Conservation (phyloP, 2,329 filamentous ascomycete species). For the Arthrobotrys megalospora region DNA sequence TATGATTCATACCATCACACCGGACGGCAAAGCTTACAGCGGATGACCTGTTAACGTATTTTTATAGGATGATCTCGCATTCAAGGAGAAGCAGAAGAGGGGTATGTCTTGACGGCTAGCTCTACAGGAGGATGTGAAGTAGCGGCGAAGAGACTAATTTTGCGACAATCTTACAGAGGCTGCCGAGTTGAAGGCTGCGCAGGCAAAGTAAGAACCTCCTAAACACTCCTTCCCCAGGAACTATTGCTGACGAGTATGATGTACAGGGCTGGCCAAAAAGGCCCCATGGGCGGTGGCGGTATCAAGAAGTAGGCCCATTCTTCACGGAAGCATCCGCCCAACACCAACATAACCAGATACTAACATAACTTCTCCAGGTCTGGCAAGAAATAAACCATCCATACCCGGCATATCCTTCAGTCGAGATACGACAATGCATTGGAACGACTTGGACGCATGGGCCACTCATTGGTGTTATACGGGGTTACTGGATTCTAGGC, state of each 20-base stretch:
- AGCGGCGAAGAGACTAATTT: slow-evolving; percentile 17
- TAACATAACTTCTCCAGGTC: slow-evolving; percentile 45
- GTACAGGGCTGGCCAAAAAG: slow-evolving; percentile 45
- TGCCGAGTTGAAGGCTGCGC: slow-evolving; percentile 63
- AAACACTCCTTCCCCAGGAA: background rate
- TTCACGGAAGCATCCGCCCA: background rate
- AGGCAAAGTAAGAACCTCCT: slow-evolving; percentile 58
- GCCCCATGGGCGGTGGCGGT: slow-evolving; percentile 61
- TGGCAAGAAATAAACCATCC: slow-evolving; percentile 63
- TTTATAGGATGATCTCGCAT: slow-evolving; percentile 61
- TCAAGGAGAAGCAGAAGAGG: slow-evolving; percentile 64
- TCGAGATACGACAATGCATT: slow-evolving; percentile 31
- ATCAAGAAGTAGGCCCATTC: slow-evolving; percentile 63
- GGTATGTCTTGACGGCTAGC: slow-evolving; percentile 47
- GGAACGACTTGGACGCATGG: slow-evolving; percentile 32
- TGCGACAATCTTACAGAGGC: slow-evolving; percentile 61
- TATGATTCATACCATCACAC: slow-evolving; percentile 16
- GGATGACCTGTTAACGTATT: slow-evolving; percentile 14
- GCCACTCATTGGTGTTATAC: slow-evolving; percentile 52
- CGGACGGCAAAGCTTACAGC: background rate
- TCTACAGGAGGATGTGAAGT: background rate
- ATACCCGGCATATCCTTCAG: slow-evolving; percentile 7
- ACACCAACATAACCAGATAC: background rate
- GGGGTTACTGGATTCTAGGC: slow-evolving; percentile 51
- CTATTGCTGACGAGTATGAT: slow-evolving; percentile 20